Evolutionary conservation across 164 flowering plant species (phyloP).

Genomic region (Echeveria elegans): DNA sequence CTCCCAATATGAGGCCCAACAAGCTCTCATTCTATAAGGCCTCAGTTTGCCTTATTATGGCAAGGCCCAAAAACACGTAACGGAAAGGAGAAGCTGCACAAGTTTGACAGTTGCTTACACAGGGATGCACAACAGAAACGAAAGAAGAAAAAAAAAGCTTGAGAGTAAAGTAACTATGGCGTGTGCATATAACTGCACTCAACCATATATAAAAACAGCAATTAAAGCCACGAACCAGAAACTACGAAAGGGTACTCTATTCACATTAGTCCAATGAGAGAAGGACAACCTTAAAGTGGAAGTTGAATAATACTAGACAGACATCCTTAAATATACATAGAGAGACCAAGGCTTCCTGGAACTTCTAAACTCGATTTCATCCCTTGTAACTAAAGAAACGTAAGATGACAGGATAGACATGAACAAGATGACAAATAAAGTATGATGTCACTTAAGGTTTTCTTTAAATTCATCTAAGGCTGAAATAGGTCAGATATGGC

Average conservation of each 20-base stretch:
- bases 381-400: not conserved
- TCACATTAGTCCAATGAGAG: not conserved
- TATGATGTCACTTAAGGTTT: not conserved
- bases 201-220: not conserved
- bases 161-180: not conserved
- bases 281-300: not conserved
- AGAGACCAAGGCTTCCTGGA: not conserved
- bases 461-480: not conserved
- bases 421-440: not conserved
- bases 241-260: not conserved
- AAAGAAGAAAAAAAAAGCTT: too few species aligned
- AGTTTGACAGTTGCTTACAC: not conserved
- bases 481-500: not conserved
- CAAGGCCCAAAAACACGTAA: not conserved
- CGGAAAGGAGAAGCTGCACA: not conserved
- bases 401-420: not conserved
- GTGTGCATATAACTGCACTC: not conserved
- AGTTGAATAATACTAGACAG: not conserved
- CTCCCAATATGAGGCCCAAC: not conserved
- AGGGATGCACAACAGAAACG: too few species aligned
- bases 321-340: not conserved
- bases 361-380: not conserved
- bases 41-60: not conserved
- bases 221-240: not conserved
- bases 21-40: not conserved